Base-by-base conservation (phyloP, 1,284 basidiomycete genomes). In the Wolfiporia cocos region DNA sequence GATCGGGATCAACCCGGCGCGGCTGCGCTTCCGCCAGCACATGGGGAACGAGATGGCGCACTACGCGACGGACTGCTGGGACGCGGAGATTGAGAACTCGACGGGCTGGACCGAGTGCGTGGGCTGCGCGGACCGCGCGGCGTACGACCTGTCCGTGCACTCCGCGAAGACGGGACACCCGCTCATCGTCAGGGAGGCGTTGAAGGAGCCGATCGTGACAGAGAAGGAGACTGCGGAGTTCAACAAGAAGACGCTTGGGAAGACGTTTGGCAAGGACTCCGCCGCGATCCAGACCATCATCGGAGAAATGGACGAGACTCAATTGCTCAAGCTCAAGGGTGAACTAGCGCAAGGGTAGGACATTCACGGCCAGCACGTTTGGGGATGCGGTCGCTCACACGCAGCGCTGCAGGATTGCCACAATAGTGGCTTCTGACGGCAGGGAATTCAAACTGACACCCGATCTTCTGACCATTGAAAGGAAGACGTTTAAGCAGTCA, bases 21-120 rank as follows among this genome's bases (percentile, higher is more conserved):
- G 92, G 9, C 69, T 98, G 49, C 81, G 95, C 45, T 98, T 97
- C 80, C 78, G 94, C 28, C 95, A 98, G 63, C 94, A 97, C 67
- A 97, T 97, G 93, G 77, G 68, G 47, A 92, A 91, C 69, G 95
- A 98, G 71, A 98, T 98, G 96, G 95, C 95, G 0, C 95, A 99
- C 66, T 99, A 99, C 64, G 95, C 95, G 44, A 81, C 92, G 23
- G 95, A 99, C 69, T 99, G 95, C 68, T 99, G 95, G 95, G 95
- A 99, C 63, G 94, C 94, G 45, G 95, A 99, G 71, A 97, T 99
- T 52, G 77, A 93, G 56, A 94, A 91, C 42, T 88, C 89, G 36
- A 87, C 84, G 55, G 95, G 95, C 39, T 99, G 96, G 96, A 95
- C 92, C 48, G 96, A 99, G 69, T 99, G 95, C 64, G 94, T 98